A percentile compares a stretch with the other conserved stretches of the same genome.
Evolutionary conservation across 177 flowering plant species (phyloP).

Genomic region (Telopea speciosissima): DNA sequence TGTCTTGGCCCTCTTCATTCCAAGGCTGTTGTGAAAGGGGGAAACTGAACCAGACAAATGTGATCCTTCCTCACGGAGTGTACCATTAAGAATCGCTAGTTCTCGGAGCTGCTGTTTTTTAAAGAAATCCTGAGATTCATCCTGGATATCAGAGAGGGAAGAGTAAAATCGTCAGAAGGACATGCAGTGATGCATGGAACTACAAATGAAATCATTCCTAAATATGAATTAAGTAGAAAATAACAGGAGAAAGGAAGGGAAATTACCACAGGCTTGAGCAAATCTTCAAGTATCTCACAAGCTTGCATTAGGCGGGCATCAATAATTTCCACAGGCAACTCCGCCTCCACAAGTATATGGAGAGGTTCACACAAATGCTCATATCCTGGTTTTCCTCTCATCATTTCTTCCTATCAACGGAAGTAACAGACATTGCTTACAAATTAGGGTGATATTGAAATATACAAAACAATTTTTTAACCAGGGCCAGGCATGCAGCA

Average conservation of each 20-base stretch:
- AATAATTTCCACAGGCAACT: constrained; percentile 81
- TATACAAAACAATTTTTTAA: too few species aligned
- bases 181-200: neutral
- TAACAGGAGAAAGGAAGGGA: neutral
- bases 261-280: constrained; percentile 77
- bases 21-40: constrained; percentile 89
- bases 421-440: neutral
- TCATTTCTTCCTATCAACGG: constrained; percentile 70
- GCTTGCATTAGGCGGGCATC: constrained; percentile 94
- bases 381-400: constrained; percentile 96
- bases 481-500: neutral
- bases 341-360: constrained; percentile 94
- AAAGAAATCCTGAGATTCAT: constrained; percentile 85
- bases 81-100: constrained; percentile 92
- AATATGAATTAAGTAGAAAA: neutral
- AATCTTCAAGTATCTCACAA: constrained; percentile 81
- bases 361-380: constrained; percentile 98
- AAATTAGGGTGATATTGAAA: neutral
- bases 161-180: neutral
- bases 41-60: constrained; percentile 92
- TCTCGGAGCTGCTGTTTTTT: constrained; percentile 96
- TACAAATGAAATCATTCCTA: neutral
- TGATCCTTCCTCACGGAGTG: constrained; percentile 83
- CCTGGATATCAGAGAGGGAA: constrained; percentile 30
- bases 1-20: constrained; percentile 97